phyloP scores from a whole-genome alignment of 2,329 filamentous ascomycete species.

The Penicillium corylophilum region DNA sequence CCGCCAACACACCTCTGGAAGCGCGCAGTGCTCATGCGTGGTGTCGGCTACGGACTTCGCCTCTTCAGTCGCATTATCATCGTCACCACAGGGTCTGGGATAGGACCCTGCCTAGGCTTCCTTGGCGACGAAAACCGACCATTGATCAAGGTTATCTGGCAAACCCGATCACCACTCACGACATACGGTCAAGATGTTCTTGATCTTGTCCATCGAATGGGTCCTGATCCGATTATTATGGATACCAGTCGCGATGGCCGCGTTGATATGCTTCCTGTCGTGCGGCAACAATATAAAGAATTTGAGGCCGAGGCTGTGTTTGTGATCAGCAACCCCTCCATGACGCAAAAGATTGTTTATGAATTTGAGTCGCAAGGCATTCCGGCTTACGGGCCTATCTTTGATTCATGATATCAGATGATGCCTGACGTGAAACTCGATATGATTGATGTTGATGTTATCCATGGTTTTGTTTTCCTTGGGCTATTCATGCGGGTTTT shows the following conservation, averaged over 20 bases:
- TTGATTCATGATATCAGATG: constrained; percentile 58
- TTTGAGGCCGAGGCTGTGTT: constrained; percentile 65
- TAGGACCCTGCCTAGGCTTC: constrained; percentile 65
- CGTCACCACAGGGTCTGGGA: constrained; percentile 70
- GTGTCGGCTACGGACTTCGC: constrained; percentile 65
- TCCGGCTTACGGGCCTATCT: constrained; percentile 70
- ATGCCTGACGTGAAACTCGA: not conserved
- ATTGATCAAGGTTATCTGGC: constrained; percentile 65
- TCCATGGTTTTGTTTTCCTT: not conserved
- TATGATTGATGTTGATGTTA: not conserved
- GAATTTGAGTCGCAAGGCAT: constrained; percentile 65
- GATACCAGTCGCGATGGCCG: constrained; percentile 62
- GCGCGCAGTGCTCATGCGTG: constrained; percentile 65
- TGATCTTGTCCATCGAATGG: constrained; percentile 56
- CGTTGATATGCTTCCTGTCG: constrained; percentile 60
- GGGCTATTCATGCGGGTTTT: not conserved
- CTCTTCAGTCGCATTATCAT: constrained; percentile 66
- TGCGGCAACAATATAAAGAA: constrained; percentile 51
- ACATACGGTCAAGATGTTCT: constrained; percentile 63
- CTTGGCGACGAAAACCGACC: constrained; percentile 50
- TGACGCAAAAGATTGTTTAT: constrained; percentile 68
- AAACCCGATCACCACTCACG: constrained; percentile 57
- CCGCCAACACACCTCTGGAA: constrained; percentile 65
- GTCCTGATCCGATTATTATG: constrained; percentile 64
- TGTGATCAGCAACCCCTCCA: constrained; percentile 67